Conservation (phyloP, 805 yeast species). For the Yamadazyma ubonensis region DNA sequence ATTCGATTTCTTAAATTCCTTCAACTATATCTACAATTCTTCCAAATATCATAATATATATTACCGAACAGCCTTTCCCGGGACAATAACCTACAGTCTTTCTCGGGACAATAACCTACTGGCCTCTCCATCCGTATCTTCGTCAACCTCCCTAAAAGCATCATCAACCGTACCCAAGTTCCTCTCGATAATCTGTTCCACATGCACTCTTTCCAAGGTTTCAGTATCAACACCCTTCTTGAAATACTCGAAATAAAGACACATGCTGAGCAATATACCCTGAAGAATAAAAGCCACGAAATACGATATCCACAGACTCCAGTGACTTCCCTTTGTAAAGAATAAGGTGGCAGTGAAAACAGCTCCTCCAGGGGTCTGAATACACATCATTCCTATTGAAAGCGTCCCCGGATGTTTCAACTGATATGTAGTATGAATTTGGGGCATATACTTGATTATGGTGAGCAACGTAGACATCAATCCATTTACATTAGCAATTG, state of each 20-base stretch:
- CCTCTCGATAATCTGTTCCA: slow-evolving; percentile 30
- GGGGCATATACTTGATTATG: slow-evolving; percentile 75
- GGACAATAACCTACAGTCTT: too few species aligned
- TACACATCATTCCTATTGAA: slow-evolving; percentile 75
- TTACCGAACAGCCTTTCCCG: too few species aligned
- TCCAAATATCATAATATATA: too few species aligned
- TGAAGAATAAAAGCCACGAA: slow-evolving; percentile 71
- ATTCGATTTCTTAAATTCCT: too few species aligned
- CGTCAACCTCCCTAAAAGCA: neutral
- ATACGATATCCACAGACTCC: slow-evolving; percentile 87
- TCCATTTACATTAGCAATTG: slow-evolving; percentile 62
- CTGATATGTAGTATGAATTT: slow-evolving; percentile 63
- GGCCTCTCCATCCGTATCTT: neutral
- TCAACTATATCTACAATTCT: too few species aligned
- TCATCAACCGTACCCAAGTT: slow-evolving; percentile 15
- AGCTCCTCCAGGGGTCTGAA: slow-evolving; percentile 89
- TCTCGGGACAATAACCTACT: neutral
- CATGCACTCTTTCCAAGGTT: slow-evolving; percentile 24
- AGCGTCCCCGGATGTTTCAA: slow-evolving; percentile 79
- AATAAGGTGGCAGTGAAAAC: slow-evolving; percentile 74
- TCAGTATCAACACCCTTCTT: slow-evolving; percentile 17
- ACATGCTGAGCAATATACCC: slow-evolving; percentile 58
- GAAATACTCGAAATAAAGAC: slow-evolving; percentile 49
- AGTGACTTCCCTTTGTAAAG: slow-evolving; percentile 69
- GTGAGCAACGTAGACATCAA: slow-evolving; percentile 62